These are phyloP conservation scores for Solanum rostratum DNA, from an alignment of 257 asterid genomes.

Conservation along the genomic window DNA sequence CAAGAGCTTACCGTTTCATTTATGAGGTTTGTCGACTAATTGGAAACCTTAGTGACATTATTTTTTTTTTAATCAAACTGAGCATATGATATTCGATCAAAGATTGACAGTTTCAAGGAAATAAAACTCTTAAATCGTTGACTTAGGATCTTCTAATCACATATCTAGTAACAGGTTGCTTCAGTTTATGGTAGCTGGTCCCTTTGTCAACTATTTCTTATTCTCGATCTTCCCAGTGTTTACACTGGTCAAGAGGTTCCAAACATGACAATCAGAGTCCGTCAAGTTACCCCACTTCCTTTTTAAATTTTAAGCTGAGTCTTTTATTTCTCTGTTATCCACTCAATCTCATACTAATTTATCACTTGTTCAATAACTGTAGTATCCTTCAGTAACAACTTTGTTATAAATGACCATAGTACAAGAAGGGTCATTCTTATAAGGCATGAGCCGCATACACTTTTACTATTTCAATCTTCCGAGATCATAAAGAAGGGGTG, in stretches of 20 bases:
- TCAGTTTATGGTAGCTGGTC: neutral
- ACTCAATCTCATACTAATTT: too few relatives aligned
- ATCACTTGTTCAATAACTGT: neutral
- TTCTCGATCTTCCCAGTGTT: neutral
- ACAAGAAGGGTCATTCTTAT: neutral
- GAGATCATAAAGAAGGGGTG: too few relatives aligned
- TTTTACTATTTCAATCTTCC: neutral
- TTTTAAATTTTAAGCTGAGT: neutral
- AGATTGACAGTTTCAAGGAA: neutral
- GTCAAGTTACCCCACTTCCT: neutral
- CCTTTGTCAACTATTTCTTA: neutral
- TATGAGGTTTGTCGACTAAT: neutral
- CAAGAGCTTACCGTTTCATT: neutral
- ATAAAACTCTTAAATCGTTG: neutral
- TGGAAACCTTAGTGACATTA: neutral
- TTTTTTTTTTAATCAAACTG: neutral
- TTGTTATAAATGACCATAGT: neutral
- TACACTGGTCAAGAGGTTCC: neutral
- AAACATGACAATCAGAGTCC: neutral
- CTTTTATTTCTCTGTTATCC: neutral
- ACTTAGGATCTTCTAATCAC: neutral
- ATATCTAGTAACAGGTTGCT: neutral
- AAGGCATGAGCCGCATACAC: neutral
- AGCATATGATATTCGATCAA: neutral
- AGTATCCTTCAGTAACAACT: neutral